Conservation (phyloP, 2,329 filamentous ascomycete genomes). For the Penicillium sp. region DNA sequence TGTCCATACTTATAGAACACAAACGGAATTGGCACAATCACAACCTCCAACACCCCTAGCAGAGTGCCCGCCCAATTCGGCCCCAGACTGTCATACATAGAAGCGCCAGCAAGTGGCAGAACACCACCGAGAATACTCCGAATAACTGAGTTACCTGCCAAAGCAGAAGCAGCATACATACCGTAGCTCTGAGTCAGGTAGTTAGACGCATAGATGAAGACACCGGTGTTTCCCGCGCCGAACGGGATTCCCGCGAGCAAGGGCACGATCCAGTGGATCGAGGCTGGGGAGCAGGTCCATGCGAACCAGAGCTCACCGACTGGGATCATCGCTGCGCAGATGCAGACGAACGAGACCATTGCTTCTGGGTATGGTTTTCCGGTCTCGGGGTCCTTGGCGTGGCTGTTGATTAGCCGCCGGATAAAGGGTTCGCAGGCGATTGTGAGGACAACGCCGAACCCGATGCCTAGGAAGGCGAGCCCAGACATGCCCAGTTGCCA, state of each 20-base stretch:
- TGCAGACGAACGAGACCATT: slow-evolving; percentile 74
- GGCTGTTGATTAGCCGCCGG: slow-evolving; percentile 73
- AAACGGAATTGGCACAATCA: slow-evolving; percentile 75
- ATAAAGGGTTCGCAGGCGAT: slow-evolving; percentile 65
- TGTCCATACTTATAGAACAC: slow-evolving; percentile 68
- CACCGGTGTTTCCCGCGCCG: slow-evolving; percentile 70
- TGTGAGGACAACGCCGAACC: slow-evolving; percentile 55
- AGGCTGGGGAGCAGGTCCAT: slow-evolving; percentile 77
- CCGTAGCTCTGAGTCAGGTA: slow-evolving; percentile 78
- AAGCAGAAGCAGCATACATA: slow-evolving; percentile 76
- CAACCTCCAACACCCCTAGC: slow-evolving; percentile 69
- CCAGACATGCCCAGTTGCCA: slow-evolving; percentile 74
- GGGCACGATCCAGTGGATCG: slow-evolving; percentile 79
- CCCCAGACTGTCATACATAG: slow-evolving; percentile 68
- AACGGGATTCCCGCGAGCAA: slow-evolving; percentile 78
- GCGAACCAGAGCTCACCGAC: slow-evolving; percentile 82
- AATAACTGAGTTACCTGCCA: slow-evolving; percentile 76
- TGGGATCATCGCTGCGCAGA: slow-evolving; percentile 72
- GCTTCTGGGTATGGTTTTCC: slow-evolving; percentile 75
- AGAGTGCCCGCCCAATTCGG: slow-evolving; percentile 79
- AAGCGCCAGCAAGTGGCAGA: slow-evolving; percentile 70
- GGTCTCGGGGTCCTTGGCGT: slow-evolving; percentile 72
- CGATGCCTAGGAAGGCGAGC: slow-evolving; percentile 74
- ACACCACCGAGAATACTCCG: slow-evolving; percentile 73
- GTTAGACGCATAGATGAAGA: slow-evolving; percentile 80